Evolutionary conservation across 352 stramenopile species (phyloP), one percentile per base, ranked within the genome.

Genomic region (Globisporangium nagaii): DNA sequence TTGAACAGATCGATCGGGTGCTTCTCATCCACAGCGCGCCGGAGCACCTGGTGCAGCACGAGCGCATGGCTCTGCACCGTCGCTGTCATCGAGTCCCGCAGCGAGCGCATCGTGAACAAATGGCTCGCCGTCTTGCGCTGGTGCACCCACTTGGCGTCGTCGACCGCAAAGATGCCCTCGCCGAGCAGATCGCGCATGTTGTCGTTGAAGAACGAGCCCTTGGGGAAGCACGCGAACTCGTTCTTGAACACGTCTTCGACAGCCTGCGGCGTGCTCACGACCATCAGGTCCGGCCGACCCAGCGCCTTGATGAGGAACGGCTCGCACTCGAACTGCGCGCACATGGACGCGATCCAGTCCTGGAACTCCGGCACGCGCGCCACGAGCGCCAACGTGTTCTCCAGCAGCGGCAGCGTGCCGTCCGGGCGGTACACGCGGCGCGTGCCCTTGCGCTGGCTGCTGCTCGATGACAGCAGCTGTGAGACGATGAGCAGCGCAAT

Each of bases 121-220:
- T 94, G 83, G 43, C 78, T 96, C 44, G 86, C 81, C 0, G 66
- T 84, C 57, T 93, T 93, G 51, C 84, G 73, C 56, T 94, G 84
- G 40, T 80, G 60, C 31, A 71, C 53, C 84, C 84, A 94, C 28
- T 44, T 27, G 17, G 68, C 56, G 5, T 75, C 78, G 51, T 94
- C 79, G 11, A 70, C 63, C 5, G 59, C 62, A 39, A 94, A 89
- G 59, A 94, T 87, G 43, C 84, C 81, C 11, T 79, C 40, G 41
- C 82, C 78, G 1, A 82, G 51, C 12, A 84, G 22, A 41, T 83
- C 71, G 7, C 44, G 42, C 13, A 87, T 31, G 47, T 64, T 68
- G 41, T 63, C 61, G 8, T 37, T 42, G 36, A 68, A 67, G 47
- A 64, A 62, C 2, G 60, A 35, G 34, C 63, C 81, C 62, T 94